phyloP scores from a whole-genome alignment of 441 rosid species.

The Pelargonium fulgidum region DNA sequence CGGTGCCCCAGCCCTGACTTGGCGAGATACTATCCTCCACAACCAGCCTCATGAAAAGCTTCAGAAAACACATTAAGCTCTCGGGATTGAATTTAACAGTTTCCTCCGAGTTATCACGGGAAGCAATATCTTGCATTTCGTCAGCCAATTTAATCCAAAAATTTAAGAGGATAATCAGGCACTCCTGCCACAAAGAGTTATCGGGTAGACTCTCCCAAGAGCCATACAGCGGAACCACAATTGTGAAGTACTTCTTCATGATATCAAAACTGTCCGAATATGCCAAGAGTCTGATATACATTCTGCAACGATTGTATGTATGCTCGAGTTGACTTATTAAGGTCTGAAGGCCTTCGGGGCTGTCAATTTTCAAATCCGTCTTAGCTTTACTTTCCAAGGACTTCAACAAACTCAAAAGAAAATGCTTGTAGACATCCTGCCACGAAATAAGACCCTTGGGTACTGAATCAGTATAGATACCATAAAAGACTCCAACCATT shows the following conservation, averaged over 20 bases:
- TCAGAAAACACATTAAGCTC: constrained; percentile 56
- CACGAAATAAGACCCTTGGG: constrained; percentile 54
- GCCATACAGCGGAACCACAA: constrained; percentile 42
- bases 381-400: constrained; percentile 42
- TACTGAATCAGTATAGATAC: constrained; percentile 37
- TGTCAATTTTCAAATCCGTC: constrained; percentile 38
- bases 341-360: constrained; percentile 65
- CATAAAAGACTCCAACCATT: constrained; percentile 57
- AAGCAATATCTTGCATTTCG: constrained; percentile 64
- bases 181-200: constrained; percentile 89
- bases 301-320: constrained; percentile 49
- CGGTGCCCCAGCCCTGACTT: constrained; percentile 76
- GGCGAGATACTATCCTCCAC: constrained; percentile 90
- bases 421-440: constrained; percentile 73
- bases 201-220: constrained; percentile 52
- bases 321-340: constrained; percentile 61
- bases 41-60: constrained; percentile 62
- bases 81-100: constrained; percentile 43
- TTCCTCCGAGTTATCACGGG: constrained; percentile 29
- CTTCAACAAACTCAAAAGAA: constrained; percentile 44
- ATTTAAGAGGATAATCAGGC: constrained; percentile 65
- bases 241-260: constrained; percentile 51
- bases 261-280: constrained; percentile 62
- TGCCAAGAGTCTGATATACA: constrained; percentile 54
- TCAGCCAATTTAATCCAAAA: constrained; percentile 76